Percentiles rank a stretch among this genome's conserved stretches.
Conservation (phyloP, 1,284 basidiomycete genomes). For the Naganishia albida region DNA sequence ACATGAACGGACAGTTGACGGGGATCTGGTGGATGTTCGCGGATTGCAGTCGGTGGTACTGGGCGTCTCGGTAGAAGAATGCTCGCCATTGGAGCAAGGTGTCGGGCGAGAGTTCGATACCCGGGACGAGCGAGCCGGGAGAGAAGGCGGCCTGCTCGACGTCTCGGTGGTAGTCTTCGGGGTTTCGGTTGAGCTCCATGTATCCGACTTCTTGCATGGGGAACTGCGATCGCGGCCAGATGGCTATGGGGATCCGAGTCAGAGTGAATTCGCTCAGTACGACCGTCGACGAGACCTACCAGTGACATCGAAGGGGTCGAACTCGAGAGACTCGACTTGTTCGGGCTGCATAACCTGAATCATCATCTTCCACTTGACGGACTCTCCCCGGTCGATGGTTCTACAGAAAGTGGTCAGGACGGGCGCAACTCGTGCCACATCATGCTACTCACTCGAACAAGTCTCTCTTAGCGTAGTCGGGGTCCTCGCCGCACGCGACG, state of each 20-base stretch:
- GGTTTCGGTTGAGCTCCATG: constrained; percentile 52
- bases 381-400: constrained; percentile 52
- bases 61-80: constrained; percentile 50
- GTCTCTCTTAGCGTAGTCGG: constrained; percentile 54
- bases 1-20: constrained; percentile 44
- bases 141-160: constrained; percentile 53
- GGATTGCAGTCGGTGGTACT: constrained; percentile 42
- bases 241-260: not conserved
- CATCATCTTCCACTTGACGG: constrained; percentile 51
- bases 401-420: not conserved
- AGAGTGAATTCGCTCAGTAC: too few relatives aligned
- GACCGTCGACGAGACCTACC: constrained; percentile 45
- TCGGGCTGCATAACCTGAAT: constrained; percentile 51
- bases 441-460: constrained; percentile 44
- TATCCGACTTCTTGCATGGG: constrained; percentile 54
- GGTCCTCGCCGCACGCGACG: constrained; percentile 49
- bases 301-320: constrained; percentile 55
- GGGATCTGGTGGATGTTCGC: constrained; percentile 50
- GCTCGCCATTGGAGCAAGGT: constrained; percentile 46
- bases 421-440: not conserved
- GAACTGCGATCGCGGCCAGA: constrained; percentile 37
- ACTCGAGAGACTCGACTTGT: constrained; percentile 46
- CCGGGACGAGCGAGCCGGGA: constrained; percentile 48
- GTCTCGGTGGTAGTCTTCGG: constrained; percentile 51
- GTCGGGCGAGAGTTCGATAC: constrained; percentile 49